Evolutionary conservation across 805 yeast genomes (phyloP).

Genomic region (Candida koratica): DNA sequence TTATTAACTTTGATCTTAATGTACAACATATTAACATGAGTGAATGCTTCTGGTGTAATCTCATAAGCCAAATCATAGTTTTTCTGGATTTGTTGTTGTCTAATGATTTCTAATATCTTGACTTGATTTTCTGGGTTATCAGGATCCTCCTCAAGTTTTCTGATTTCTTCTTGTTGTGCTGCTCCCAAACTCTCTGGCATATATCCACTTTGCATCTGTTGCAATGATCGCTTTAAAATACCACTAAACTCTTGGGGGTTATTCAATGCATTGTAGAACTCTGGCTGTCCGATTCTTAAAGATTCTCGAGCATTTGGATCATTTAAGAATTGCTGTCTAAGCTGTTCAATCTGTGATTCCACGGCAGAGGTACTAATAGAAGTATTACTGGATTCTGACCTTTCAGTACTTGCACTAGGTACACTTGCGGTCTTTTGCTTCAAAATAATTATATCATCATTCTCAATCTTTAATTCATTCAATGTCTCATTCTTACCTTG

Average conservation of each 20-base stretch:
- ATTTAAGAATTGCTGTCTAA: slow-evolving; percentile 46
- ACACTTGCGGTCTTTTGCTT: slow-evolving; percentile 18
- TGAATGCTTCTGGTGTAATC: slow-evolving; percentile 85
- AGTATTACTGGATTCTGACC: neutral
- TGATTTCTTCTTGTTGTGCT: slow-evolving; percentile 48
- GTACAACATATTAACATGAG: slow-evolving; percentile 78
- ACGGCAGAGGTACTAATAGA: slow-evolving; percentile 8
- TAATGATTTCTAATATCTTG: slow-evolving; percentile 61
- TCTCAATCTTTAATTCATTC: slow-evolving; percentile 43
- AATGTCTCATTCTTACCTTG: slow-evolving; percentile 32
- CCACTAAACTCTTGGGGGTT: slow-evolving; percentile 48
- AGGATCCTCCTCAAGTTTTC: slow-evolving; percentile 56
- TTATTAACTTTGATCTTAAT: slow-evolving; percentile 78
- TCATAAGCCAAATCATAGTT: slow-evolving; percentile 78
- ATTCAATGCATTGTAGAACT: slow-evolving; percentile 41
- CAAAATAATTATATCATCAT: slow-evolving; percentile 57
- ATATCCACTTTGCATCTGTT: slow-evolving; percentile 25
- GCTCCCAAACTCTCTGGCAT: slow-evolving; percentile 4
- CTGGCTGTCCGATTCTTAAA: slow-evolving; percentile 42
- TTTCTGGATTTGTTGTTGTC: slow-evolving; percentile 72
- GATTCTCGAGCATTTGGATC: slow-evolving; percentile 40
- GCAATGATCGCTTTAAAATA: slow-evolving; percentile 29
- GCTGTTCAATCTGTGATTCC: slow-evolving; percentile 40
- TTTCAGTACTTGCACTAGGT: slow-evolving; percentile 10
- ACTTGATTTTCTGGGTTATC: slow-evolving; percentile 67